Evolutionary conservation across 306 rosid genomes (phyloP), one percentile per base, ranked within the genome.

Genomic region (Corylus americana): DNA sequence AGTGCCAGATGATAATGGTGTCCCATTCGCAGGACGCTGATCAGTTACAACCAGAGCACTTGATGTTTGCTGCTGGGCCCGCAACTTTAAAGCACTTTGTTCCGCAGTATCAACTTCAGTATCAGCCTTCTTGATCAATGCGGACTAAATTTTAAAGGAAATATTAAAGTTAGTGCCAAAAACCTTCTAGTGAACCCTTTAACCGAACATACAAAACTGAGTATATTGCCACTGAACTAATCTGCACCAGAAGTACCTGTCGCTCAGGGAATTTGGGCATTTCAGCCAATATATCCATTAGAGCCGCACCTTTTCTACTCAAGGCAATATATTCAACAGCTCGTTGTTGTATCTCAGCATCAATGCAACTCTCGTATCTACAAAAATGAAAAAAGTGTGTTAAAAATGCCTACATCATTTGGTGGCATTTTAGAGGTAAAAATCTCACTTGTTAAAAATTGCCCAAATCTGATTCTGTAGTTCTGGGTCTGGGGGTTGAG

Each of bases 181-280:
- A 70, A 55, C 31, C 74, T 76, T 47, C 14, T 20, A 54, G 67
- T 51, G 44, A 68, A 39, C 27, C 62, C 48, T 37, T 55, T 29
- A 72, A 67, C 17, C 8, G 58, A 75, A 76, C 61, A 81, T 35
- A 74, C 13, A 83, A 71, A 55, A 67, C 54, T 81, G 73, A 31
- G 51, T 11, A 63, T 62, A 42, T 35, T 78, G 44, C 73, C 55
- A 62, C 51, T 17, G 58, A 78, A 78, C 49, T 73, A 68, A 76
- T 79, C 80, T 78, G 76, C 66, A 80, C 29, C 25, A 67, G 29
- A 71, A 84, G 48, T 83, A 95, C 98, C 98, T 92, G 98, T 66
- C 99, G 89, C 87, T 96, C 98, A 16, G 98, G 99, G 84, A 96
- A 96, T 87, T 96, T 96, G 57, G 99, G 99, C 98, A 96, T 96